phyloP scores from a whole-genome alignment of 805 yeast species.

The Metschnikowia baotianmanensis region DNA sequence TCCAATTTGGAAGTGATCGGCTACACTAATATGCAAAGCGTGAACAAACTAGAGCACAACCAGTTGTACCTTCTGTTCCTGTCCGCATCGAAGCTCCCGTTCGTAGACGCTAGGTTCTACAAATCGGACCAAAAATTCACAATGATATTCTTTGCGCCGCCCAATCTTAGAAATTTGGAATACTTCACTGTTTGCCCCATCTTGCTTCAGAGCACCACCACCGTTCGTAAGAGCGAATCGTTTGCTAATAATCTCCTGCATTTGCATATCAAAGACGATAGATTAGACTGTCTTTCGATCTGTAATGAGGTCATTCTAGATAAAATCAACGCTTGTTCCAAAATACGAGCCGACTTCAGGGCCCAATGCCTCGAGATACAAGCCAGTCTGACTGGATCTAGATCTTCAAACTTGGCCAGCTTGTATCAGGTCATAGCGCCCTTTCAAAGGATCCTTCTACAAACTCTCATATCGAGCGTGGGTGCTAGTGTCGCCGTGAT shows the following conservation, averaged over 20 bases:
- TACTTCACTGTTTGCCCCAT: constrained; percentile 77
- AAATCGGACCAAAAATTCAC: constrained; percentile 12
- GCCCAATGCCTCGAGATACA: background rate
- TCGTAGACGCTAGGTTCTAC: constrained; percentile 9
- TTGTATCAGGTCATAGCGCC: too few relatives aligned
- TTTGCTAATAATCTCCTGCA: constrained; percentile 7
- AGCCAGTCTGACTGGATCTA: background rate
- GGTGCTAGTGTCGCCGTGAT: constrained; percentile 15
- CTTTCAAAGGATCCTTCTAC: background rate
- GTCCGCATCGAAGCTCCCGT: constrained; percentile 3
- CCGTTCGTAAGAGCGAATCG: constrained; percentile 4
- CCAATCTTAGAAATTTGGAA: constrained; percentile 67
- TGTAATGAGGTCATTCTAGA: constrained; percentile 32
- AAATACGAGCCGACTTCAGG: constrained; percentile 4
- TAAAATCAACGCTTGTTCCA: constrained; percentile 31
- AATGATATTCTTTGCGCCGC: constrained; percentile 59
- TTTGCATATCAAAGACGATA: background rate
- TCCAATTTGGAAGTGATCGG: constrained; percentile 8
- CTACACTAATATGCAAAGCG: background rate
- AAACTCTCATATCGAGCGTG: constrained; percentile 9
- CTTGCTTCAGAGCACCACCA: constrained; percentile 49
- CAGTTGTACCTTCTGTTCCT: constrained; percentile 7
- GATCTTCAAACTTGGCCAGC: too few relatives aligned
- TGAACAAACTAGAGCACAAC: background rate
- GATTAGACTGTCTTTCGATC: constrained; percentile 14